phyloP scores from a whole-genome alignment of 495 filamentous ascomycete species.

The Penicillium coffeae region DNA sequence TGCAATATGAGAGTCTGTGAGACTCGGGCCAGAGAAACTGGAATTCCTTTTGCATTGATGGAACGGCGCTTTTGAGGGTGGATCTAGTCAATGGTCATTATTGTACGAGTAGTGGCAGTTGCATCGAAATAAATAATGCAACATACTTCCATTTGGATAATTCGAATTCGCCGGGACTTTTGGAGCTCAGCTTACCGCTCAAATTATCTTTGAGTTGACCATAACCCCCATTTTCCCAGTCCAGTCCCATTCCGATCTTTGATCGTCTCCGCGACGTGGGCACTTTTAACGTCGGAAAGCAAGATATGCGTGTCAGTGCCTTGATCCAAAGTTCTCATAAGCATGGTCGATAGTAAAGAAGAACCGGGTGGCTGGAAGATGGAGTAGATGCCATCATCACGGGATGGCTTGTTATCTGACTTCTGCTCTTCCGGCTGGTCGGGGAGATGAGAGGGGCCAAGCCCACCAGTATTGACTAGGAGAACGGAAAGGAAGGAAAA shows the following conservation, averaged over 20 bases:
- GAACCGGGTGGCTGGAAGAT: constrained; percentile 24
- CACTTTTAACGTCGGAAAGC: constrained; percentile 24
- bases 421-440: not conserved
- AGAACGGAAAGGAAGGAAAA: constrained; percentile 29
- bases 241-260: constrained; percentile 38
- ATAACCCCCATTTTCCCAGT: constrained; percentile 39
- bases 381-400: constrained; percentile 30
- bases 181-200: too few species aligned
- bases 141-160: not conserved
- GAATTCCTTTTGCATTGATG: constrained; percentile 10
- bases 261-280: constrained; percentile 36
- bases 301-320: constrained; percentile 42
- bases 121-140: constrained; percentile 3
- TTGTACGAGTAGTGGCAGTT: constrained; percentile 18
- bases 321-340: constrained; percentile 40
- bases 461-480: constrained; percentile 37
- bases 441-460: constrained; percentile 22
- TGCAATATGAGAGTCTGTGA: constrained; percentile 6
- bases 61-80: constrained; percentile 20
- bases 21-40: constrained; percentile 2
- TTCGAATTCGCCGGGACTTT: too few species aligned
- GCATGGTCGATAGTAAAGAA: constrained; percentile 26
- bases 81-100: constrained; percentile 3
- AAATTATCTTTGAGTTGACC: constrained; percentile 14
- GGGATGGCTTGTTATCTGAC: constrained; percentile 1